Conservation (phyloP, 352 stramenopile genomes). For the Thalassiosira exigua region DNA sequence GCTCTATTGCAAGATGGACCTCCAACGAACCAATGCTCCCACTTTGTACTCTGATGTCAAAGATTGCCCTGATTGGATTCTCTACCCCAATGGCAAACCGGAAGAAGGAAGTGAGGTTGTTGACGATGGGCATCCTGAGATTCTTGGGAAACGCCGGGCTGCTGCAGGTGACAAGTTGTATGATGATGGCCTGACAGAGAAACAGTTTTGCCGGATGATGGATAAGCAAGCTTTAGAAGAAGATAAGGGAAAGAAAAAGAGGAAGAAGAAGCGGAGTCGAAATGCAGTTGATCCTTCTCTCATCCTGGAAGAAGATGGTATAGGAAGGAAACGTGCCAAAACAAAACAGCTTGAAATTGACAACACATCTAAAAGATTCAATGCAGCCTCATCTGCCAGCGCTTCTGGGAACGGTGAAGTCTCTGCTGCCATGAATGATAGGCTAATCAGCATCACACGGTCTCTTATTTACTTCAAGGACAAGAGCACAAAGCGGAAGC, state of each 20-base stretch:
- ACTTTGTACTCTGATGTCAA: slow-evolving; percentile 66
- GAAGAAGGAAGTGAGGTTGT: slow-evolving; percentile 50
- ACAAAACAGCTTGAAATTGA: slow-evolving; percentile 31
- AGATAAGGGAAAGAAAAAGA: slow-evolving; percentile 68
- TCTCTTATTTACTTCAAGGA: slow-evolving; percentile 82
- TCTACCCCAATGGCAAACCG: slow-evolving; percentile 63
- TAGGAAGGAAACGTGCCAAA: slow-evolving; percentile 51
- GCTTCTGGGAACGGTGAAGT: slow-evolving; percentile 55
- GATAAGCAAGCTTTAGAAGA: slow-evolving; percentile 80
- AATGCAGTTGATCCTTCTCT: slow-evolving; percentile 56
- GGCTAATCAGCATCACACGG: slow-evolving; percentile 77
- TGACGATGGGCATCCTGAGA: slow-evolving; percentile 42
- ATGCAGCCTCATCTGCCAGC: slow-evolving; percentile 20
- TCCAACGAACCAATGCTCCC: slow-evolving; percentile 36
- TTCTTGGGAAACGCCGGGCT: slow-evolving; percentile 69
- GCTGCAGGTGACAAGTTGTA: slow-evolving; percentile 71
- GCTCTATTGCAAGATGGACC: slow-evolving; percentile 85
- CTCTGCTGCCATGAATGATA: slow-evolving; percentile 72
- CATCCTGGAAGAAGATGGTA: slow-evolving; percentile 50
- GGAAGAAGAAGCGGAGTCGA: slow-evolving; percentile 63
- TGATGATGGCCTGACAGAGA: slow-evolving; percentile 85
- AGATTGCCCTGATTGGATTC: slow-evolving; percentile 84
- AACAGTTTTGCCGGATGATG: slow-evolving; percentile 85
- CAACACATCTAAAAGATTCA: slow-evolving; percentile 25
- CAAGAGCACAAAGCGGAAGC: slow-evolving; percentile 72